These are phyloP conservation scores for Rhamnella rubrinervis DNA, from an alignment of 331 rosid genomes.

Conservation along the genomic window DNA sequence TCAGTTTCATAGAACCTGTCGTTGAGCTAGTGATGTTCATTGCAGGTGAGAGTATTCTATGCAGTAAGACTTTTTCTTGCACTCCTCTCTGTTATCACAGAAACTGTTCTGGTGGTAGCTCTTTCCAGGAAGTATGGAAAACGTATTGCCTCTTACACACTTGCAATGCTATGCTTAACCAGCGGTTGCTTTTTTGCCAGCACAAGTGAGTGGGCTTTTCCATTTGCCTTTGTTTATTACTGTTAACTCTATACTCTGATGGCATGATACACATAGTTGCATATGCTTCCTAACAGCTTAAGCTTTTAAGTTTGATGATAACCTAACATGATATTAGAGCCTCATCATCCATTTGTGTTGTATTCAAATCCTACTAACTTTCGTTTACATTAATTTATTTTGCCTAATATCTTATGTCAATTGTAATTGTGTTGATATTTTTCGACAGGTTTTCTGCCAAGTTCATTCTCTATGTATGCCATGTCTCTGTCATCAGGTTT, in stretches of 20 bases:
- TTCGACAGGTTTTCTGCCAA: constrained; percentile 91
- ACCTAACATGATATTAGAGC: too few species aligned
- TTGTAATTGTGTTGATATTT: constrained; percentile 13
- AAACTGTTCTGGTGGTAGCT: constrained; percentile 85
- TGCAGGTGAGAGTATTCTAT: constrained; percentile 90
- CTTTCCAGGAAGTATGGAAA: constrained; percentile 88
- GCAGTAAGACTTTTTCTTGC: constrained; percentile 85
- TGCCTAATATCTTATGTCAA: background rate
- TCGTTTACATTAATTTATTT: too few species aligned
- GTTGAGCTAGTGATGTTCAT: constrained; percentile 20
- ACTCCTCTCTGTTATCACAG: constrained; percentile 69
- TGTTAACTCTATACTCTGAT: background rate
- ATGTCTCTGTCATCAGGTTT: constrained; percentile 83
- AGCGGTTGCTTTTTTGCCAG: constrained; percentile 98
- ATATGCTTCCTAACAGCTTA: too few species aligned
- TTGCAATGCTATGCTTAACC: constrained; percentile 93
- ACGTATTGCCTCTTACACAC: constrained; percentile 81
- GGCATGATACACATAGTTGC: too few species aligned
- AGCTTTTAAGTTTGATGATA: too few species aligned
- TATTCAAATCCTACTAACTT: too few species aligned
- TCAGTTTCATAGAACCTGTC: background rate
- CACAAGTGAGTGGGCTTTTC: constrained; percentile 69
- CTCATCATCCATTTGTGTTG: too few species aligned
- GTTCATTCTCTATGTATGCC: constrained; percentile 97
- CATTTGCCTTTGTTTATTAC: background rate